phyloP scores from a whole-genome alignment of 2,329 filamentous ascomycete species.

The Zalaria sp. region DNA sequence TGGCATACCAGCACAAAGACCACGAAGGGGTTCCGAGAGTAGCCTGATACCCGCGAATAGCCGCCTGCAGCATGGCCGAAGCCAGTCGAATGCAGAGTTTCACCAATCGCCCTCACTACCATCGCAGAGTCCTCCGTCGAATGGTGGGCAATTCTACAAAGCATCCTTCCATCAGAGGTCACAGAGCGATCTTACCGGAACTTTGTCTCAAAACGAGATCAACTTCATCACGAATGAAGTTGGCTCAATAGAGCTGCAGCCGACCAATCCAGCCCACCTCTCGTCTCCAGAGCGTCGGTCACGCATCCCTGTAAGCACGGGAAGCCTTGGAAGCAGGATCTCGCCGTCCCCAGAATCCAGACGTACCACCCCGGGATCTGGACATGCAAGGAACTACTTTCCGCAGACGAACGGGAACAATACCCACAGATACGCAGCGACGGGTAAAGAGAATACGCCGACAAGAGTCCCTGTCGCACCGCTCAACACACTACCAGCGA shows the following conservation, averaged over 20 bases:
- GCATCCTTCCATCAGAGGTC: background rate
- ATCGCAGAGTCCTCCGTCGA: slow-evolving; percentile 1
- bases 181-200: background rate
- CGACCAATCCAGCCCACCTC: background rate
- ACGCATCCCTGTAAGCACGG: background rate
- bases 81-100: slow-evolving; percentile 34
- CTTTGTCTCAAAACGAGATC: background rate
- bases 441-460: too few relatives aligned
- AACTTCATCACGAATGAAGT: background rate
- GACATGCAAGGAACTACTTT: too few relatives aligned
- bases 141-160: too few relatives aligned
- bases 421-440: too few relatives aligned
- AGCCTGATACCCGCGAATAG: slow-evolving; percentile 33
- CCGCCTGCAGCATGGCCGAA: slow-evolving; percentile 34
- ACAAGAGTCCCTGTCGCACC: too few relatives aligned
- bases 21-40: slow-evolving; percentile 56
- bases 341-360: too few relatives aligned
- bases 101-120: slow-evolving; percentile 8
- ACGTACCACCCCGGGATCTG: too few relatives aligned
- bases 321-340: background rate
- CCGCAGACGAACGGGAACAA: too few relatives aligned
- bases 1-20: slow-evolving; percentile 34
- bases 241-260: background rate
- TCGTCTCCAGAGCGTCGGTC: background rate
- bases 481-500: background rate